phyloP scores from a whole-genome alignment of 495 filamentous ascomycete species.

The Trichoderma asperelloides region DNA sequence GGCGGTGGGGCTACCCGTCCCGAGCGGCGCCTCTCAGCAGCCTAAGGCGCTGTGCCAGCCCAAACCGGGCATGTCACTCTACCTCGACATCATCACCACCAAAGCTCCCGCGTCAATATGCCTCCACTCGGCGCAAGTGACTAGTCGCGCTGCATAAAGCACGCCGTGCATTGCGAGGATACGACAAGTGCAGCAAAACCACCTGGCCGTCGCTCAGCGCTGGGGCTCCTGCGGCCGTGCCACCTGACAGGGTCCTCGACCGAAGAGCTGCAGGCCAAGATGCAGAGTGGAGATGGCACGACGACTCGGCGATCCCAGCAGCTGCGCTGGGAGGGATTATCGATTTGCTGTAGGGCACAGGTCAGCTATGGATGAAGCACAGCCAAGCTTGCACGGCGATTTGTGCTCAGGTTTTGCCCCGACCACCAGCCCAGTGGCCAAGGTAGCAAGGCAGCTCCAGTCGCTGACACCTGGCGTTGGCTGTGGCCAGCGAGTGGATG shows the following conservation, averaged over 20 bases:
- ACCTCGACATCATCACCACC: constrained; percentile 7
- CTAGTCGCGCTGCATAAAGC: not conserved
- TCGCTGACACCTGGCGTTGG: not conserved
- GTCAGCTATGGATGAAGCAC: not conserved
- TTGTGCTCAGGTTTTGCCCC: too few relatives aligned
- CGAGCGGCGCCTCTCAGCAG: not conserved
- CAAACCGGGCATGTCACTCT: constrained; percentile 2
- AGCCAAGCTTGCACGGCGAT: not conserved
- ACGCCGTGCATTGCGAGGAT: not conserved
- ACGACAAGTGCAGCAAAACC: not conserved
- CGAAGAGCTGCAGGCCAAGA: not conserved
- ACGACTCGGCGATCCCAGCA: not conserved
- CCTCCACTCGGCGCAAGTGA: not conserved
- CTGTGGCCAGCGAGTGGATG: not conserved
- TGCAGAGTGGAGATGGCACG: not conserved
- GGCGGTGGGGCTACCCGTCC: not conserved
- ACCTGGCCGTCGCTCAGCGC: constrained; percentile 1
- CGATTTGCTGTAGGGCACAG: not conserved
- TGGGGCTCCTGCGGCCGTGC: constrained; percentile 5
- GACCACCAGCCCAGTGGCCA: not conserved
- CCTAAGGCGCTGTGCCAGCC: not conserved
- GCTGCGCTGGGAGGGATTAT: not conserved
- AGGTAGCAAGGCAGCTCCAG: not conserved
- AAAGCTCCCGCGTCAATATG: too few relatives aligned
- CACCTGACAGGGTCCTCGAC: not conserved